These are phyloP conservation scores for Paecilomyces niveus DNA, from an alignment of 2,329 filamentous ascomycete genomes.

Conservation along the genomic window DNA sequence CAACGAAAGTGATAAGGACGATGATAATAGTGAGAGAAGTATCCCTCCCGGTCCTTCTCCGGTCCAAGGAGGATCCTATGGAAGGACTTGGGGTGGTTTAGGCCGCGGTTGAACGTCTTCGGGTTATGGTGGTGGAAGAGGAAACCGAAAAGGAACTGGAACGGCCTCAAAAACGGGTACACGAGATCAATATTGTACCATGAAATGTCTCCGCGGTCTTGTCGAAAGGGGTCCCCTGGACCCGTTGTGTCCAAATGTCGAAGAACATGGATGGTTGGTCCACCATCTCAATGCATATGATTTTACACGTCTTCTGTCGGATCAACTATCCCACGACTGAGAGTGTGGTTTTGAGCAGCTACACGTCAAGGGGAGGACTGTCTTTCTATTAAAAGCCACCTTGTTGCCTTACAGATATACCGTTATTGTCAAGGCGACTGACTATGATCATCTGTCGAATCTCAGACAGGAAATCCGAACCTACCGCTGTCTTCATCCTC, in stretches of 20 bases:
- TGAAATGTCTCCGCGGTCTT: conserved; percentile 14
- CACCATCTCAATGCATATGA: conserved; percentile 4
- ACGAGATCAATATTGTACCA: conserved; percentile 14
- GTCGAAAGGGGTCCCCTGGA: conserved; percentile 12
- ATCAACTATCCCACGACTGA: neutral
- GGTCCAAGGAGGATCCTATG: conserved; percentile 9
- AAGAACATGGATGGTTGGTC: conserved; percentile 19
- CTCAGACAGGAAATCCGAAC: too few relatives aligned
- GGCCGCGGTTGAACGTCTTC: neutral
- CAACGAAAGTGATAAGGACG: too few relatives aligned
- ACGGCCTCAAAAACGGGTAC: conserved; percentile 8
- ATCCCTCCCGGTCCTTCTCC: too few relatives aligned
- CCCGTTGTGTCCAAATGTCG: conserved; percentile 29
- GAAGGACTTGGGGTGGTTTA: conserved; percentile 8
- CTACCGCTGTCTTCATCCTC: too few relatives aligned
- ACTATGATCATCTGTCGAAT: too few relatives aligned
- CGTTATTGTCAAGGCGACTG: neutral
- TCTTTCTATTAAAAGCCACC: neutral
- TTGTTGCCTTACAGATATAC: neutral
- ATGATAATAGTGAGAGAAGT: too few relatives aligned
- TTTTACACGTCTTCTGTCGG: conserved; percentile 7
- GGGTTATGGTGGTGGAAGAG: conserved; percentile 16
- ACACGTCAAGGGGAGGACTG: neutral
- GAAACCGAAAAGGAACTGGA: conserved; percentile 12
- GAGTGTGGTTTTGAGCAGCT: neutral